Evolutionary conservation across 2,329 filamentous ascomycete genomes (phyloP), one percentile per base, ranked within the genome.

Genomic region (Pseudopyricularia javanii): DNA sequence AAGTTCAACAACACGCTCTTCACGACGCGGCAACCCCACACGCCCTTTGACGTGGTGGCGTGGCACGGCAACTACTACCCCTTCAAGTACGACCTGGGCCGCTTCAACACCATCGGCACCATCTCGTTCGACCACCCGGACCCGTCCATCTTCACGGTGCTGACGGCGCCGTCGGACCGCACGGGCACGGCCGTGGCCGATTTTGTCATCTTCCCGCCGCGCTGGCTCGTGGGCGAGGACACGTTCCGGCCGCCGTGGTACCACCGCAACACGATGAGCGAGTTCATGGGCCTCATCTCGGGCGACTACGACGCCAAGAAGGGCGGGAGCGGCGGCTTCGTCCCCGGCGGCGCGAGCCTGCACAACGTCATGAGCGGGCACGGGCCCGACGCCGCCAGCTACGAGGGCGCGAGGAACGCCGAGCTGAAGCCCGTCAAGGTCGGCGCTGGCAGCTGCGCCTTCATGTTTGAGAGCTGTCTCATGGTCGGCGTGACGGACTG

Each of bases 11-110:
- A 79, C 50, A 72, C 73, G 37, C 72, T 83, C 52, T 84, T 83
- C 63, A 67, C 70, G 7, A 75, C 77, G 12, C 72, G 66, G 33
- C 81, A 85, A 62, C 66, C 72, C 8, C 82, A 85, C 60, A 79
- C 75, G 0, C 82, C 82, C 0, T 85, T 83, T 59, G 81, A 85
- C 58, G 73, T 85, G 3, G 80, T 85, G 14, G 80, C 79, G 17
- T 85, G 81, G 80, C 80, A 85, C 58, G 82, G 82, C n/a, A 78
- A 76, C 54, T 85, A 84, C 63, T 78, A 79, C 53, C 82, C 82
- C 0, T 85, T 79, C 70, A 85, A 85, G 62, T 85, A 85, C 63
- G 81, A 84, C 57, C 69, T 85, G 0, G 79, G 78, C 37, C 76
- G 79, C 30, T 85, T 85, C 67, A 79, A 76, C 60, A 75, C 75